Base-by-base conservation (phyloP, 2,329 filamentous ascomycete genomes). In the Penicillium sp. region DNA sequence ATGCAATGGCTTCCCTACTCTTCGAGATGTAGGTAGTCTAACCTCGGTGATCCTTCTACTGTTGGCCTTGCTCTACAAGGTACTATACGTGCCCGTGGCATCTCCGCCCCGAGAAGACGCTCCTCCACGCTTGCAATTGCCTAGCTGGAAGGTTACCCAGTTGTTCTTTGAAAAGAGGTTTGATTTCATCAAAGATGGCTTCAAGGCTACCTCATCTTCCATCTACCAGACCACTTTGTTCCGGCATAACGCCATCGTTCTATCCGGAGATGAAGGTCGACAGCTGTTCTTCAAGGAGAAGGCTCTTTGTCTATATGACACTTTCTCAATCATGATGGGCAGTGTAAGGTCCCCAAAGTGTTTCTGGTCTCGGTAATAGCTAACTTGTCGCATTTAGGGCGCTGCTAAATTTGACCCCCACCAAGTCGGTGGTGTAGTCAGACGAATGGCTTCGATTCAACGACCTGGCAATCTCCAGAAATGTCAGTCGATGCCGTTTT, bases 201-300 rank as follows among this genome's bases (percentile, higher is more conserved):
- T 45, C 29, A 38, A 22, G 20, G 29, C 48, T 13, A 45, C 48
- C 9, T 55, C 47, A 10, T 52, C 48, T 34, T 45, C 29, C 9
- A 46, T 52, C 20, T 58, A 39, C 16, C 56, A 53, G 24, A 47
- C 55, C 13, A 56, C 14, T 5, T 18, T 56, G 18, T 42, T 50
- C 16, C 20, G 32, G 37, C 39, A 47, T 7, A 18, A 34, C 5
- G 39, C 50, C 13, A 53, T 53, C 26, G 44, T 56, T 14, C 43
- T 58, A 16, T 58, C 56, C 11, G 53, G 53, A 11, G 26, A 48
- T 7, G 22, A 56, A 42, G 53, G 43, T n/a, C 39, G 56, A 34
- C 22, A 53, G 8, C 3, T 34, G n/a, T 57, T 57, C 22, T 40
- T 50, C 14, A 49, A 26, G n/a, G 45, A 55, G n/a, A 57, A 55